Conservation (phyloP, 2,329 filamentous ascomycete genomes). For the Cladophialophora exuberans region DNA sequence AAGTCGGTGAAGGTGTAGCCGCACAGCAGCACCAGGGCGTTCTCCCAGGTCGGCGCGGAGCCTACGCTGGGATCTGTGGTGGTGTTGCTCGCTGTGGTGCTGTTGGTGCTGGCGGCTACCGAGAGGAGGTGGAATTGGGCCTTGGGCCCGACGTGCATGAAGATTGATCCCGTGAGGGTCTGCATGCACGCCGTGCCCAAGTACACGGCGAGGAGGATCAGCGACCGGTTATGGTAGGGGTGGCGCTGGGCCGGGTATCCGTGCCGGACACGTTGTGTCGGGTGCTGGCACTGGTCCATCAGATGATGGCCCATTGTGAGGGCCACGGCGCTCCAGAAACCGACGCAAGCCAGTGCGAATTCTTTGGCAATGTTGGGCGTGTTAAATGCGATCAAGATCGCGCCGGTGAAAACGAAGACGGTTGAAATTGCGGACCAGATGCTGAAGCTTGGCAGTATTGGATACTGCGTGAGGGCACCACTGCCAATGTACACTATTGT, state of each 20-base stretch:
- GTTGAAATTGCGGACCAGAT: conserved; percentile 22
- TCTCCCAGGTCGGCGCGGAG: conserved; percentile 6
- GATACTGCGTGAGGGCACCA: conserved; percentile 18
- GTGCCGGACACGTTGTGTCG: background rate
- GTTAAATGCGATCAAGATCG: conserved; percentile 17
- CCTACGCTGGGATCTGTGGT: too few relatives aligned
- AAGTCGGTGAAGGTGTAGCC: conserved; percentile 24
- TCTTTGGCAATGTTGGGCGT: conserved; percentile 16
- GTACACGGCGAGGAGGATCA: conserved; percentile 23
- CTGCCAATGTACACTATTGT: conserved; percentile 23
- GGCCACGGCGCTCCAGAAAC: conserved; percentile 23
- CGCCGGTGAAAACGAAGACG: conserved; percentile 21
- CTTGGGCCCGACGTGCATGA: conserved; percentile 23
- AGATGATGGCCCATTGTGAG: conserved; percentile 23
- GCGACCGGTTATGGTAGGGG: conserved; percentile 23
- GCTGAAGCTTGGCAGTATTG: conserved; percentile 18
- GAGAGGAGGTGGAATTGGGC: conserved; percentile 7
- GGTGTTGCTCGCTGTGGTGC: too few relatives aligned
- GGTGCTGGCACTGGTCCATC: conserved; percentile 22
- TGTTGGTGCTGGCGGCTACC: background rate
- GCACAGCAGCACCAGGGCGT: conserved; percentile 21
- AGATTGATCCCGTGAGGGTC: conserved; percentile 21
- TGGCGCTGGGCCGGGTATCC: conserved; percentile 10
- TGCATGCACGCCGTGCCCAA: conserved; percentile 21
- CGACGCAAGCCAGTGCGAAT: conserved; percentile 25